Evolutionary conservation across 1,139 yeast genomes (phyloP).

Genomic region (Yamadazyma trypodendri): DNA sequence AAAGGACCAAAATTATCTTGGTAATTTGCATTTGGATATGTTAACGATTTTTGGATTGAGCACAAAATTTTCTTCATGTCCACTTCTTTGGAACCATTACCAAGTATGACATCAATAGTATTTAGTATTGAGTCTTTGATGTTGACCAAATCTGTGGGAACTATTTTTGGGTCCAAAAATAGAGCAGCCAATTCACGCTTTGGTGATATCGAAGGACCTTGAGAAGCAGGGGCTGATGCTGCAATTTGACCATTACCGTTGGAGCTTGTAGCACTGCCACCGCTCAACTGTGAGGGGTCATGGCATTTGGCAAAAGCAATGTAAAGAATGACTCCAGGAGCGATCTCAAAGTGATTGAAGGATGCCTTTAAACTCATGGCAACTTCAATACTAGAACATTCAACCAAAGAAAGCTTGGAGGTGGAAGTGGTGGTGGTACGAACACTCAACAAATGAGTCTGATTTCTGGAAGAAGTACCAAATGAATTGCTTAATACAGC

Average conservation of each 20-base stretch:
- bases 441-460: conserved; percentile 39
- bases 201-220: neutral
- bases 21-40: conserved; percentile 35
- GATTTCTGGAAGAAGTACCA: conserved; percentile 21
- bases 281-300: conserved; percentile 15
- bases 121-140: conserved; percentile 25
- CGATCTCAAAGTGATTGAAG: conserved; percentile 77
- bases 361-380: conserved; percentile 78
- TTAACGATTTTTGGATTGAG: conserved; percentile 29
- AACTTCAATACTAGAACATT: conserved; percentile 66
- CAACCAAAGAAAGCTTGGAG: conserved; percentile 61
- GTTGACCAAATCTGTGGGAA: conserved; percentile 26
- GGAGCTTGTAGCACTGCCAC: neutral
- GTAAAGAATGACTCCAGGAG: conserved; percentile 66
- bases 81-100: conserved; percentile 15
- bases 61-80: conserved; percentile 35
- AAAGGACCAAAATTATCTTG: conserved; percentile 62
- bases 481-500: conserved; percentile 31
- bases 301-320: conserved; percentile 68
- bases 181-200: neutral
- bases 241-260: neutral
- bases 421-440: conserved; percentile 48
- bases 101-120: conserved; percentile 21
- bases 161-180: conserved; percentile 11
- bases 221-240: neutral